These are phyloP conservation scores for Hymenoscyphus repandus DNA, from an alignment of 2,329 filamentous ascomycete species.

Conservation along the genomic window DNA sequence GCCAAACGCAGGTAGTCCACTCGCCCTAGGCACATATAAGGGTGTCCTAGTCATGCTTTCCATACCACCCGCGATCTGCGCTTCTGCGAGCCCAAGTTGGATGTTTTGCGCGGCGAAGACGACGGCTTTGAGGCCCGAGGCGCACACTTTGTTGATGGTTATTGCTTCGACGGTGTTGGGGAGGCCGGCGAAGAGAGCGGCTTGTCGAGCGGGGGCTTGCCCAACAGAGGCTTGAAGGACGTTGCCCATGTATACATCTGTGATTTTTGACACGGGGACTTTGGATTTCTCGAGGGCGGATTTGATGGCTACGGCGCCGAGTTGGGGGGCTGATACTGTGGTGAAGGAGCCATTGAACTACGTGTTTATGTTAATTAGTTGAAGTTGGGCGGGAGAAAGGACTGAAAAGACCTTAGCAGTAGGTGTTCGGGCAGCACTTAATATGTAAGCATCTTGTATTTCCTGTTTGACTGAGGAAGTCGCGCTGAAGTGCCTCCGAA, in stretches of 20 bases:
- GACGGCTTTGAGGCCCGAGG: conserved; percentile 90
- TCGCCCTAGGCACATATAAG: conserved; percentile 82
- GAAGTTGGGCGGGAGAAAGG: background rate
- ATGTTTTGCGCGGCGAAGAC: conserved; percentile 89
- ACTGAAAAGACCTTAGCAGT: conserved; percentile 67
- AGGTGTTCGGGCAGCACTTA: conserved; percentile 84
- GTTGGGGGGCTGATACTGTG: conserved; percentile 75
- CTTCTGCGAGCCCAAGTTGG: conserved; percentile 82
- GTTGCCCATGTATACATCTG: conserved; percentile 96
- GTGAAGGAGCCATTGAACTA: conserved; percentile 94
- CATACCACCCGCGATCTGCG: conserved; percentile 91
- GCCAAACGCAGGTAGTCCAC: conserved; percentile 77
- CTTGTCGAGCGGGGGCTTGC: conserved; percentile 89
- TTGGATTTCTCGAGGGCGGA: conserved; percentile 82
- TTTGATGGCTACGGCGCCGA: conserved; percentile 88
- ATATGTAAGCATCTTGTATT: conserved; percentile 86
- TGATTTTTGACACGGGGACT: conserved; percentile 74
- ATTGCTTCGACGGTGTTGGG: conserved; percentile 76
- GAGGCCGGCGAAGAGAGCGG: conserved; percentile 81
- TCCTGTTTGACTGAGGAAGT: conserved; percentile 50
- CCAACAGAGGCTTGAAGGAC: conserved; percentile 80
- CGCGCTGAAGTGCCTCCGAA: conserved; percentile 47
- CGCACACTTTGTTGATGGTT: conserved; percentile 98
- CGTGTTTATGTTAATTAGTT: background rate
- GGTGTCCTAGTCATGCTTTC: conserved; percentile 96